Base-by-base conservation (phyloP, 139 green algal species). In the Coccomyxa sp. region DNA sequence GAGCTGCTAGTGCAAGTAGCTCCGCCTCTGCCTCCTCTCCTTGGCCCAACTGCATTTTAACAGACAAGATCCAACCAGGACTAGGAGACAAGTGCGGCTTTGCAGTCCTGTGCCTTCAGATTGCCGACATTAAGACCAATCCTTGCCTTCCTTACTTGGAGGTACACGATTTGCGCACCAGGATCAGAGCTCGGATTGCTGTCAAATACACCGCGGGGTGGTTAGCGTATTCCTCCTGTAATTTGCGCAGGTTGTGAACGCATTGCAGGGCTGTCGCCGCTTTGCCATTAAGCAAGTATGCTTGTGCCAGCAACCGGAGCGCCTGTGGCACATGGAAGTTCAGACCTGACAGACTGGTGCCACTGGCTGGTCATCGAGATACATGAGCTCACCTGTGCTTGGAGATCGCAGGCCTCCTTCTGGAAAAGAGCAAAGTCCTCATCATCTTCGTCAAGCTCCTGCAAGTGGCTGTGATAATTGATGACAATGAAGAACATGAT, bases 271-370 rank as follows among this genome's bases (percentile, higher is more conserved):
- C 81, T 15, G 18, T 57, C 0, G n/a, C n/a, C 58, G 81, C n/a
- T 27, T 84, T 80, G 81, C 67, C 81, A 30, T n/a, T 67, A 10
- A 67, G 31, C 57, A 84, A 25, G 81, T 84, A 84, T 23, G 71
- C 81, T 51, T 32, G 60, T 14, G 71, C 68, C 38, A 84, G 68
- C n/a, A 80, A 16, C 0, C 51, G 28, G 27, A 79, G 77, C n/a
- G 80, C 71, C 81, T 84, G 57, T 58, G 28, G 38, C 67, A 79
- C 18, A 31, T 30, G 18, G 63, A 71, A 71, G 21, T 3, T 71
- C 21, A 28, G 7, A 71, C 18, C 63, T 71, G 63, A 71, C 18
- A 28, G 7, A 25, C 63, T 71, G 63, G 63, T 71, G 63, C 63
- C 63, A 71, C 18, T 21, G 63, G 1, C 18, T 71, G 9, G 63